Evolutionary conservation across 768 basidiomycete species (phyloP), one percentile per base, ranked within the genome.

Genomic region (Mycena chlorophos): DNA sequence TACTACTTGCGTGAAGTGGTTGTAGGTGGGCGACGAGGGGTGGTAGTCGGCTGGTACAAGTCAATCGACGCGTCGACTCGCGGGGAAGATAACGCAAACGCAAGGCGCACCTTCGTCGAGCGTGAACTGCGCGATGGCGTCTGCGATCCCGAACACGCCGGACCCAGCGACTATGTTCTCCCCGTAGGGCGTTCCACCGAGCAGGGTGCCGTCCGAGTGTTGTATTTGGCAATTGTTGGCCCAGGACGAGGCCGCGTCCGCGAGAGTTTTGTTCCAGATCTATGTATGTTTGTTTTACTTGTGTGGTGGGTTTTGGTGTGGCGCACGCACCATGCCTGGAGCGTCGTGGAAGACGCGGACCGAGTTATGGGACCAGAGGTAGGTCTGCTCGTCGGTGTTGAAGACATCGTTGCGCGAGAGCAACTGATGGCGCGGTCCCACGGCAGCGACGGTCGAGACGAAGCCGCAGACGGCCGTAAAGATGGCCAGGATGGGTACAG

Each of bases 1-100:
- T n/a, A 87, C 75, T 45, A 87, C 78, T 61, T 87, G 85, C 10
- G 84, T 85, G 57, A 79, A 86, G 63, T 80, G 82, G 56, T 73
- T 81, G 64, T 72, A 83, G 8, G 71, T 71, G 5, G 81, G 83
- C 43, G 78, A 66, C 6, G 54, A 58, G 6, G 79, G 74, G 67
- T 83, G 66, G 63, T 78, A 80, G 49, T 69, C 57, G 27, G 59
- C 78, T 80, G 51, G 10, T 50, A 38, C 54, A 52, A 43, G 43
- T 25, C 22, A 52, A 17, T 25, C 19, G 37, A 31, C 47, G 12
- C n/a, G 10, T 38, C 26, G n/a, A 43, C 37, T 26, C 13, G 38
- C 16, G 46, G 48, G 23, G 26, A 53, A 45, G 34, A 31, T 20
- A 53, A 26, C 10, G 27, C 20, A 37, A 22, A 22, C 16, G 27